phyloP scores from a whole-genome alignment of 108 stramenopile genomes.

The Nitzschia inconspicua region DNA sequence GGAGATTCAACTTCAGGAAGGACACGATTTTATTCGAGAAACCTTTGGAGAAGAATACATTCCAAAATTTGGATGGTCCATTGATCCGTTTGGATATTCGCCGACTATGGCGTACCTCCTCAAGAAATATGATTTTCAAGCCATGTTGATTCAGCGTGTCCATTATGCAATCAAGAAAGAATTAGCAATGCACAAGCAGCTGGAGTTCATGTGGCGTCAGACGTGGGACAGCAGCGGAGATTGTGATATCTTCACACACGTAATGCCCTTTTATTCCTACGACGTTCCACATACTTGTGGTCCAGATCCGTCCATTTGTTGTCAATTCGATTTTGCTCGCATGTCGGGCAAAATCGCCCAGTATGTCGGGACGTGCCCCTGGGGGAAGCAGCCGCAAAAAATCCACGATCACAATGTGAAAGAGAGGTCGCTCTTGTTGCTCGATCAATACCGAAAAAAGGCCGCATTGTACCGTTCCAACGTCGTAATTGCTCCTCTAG shows the following conservation, averaged over 20 bases:
- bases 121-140: constrained; percentile 47
- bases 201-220: constrained; percentile 69
- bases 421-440: constrained; percentile 35
- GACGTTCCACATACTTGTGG: constrained; percentile 69
- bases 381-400: constrained; percentile 31
- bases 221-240: constrained; percentile 52
- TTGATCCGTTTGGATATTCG: constrained; percentile 67
- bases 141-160: constrained; percentile 63
- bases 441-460: constrained; percentile 67
- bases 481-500: constrained; percentile 48
- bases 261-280: constrained; percentile 65
- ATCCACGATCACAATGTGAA: constrained; percentile 35
- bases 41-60: constrained; percentile 43
- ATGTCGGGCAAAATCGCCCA: background rate
- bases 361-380: constrained; percentile 32
- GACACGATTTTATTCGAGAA: constrained; percentile 51
- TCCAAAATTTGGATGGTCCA: constrained; percentile 64
- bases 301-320: constrained; percentile 57
- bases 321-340: constrained; percentile 60
- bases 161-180: constrained; percentile 72
- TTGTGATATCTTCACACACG: constrained; percentile 60
- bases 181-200: constrained; percentile 41
- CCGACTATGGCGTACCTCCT: constrained; percentile 59
- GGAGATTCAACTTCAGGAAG: constrained; percentile 68
- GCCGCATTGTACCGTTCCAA: constrained; percentile 50